Conservation (phyloP, 176 grass and related monocot genomes). For the Carex scoparia region DNA sequence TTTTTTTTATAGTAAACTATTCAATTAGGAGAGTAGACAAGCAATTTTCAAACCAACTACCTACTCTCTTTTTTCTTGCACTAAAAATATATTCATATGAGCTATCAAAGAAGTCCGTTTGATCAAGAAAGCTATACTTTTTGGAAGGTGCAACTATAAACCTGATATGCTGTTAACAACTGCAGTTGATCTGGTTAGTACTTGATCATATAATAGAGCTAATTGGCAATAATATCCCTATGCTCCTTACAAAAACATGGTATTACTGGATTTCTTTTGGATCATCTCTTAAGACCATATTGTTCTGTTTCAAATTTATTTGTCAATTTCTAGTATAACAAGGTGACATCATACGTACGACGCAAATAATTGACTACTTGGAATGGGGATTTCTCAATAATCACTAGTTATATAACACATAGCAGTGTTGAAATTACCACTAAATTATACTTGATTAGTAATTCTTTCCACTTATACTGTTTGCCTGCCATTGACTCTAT, state of each 20-base stretch:
- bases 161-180: not conserved
- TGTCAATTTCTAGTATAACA: not conserved
- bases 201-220: not conserved
- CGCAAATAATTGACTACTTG: too few species aligned
- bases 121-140: constrained; percentile 3
- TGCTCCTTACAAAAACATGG: too few species aligned
- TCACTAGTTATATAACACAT: not conserved
- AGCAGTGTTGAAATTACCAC: not conserved
- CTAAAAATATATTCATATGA: not conserved
- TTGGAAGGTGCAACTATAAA: constrained; percentile 6
- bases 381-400: not conserved
- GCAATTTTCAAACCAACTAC: constrained; percentile 11
- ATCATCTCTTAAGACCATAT: not conserved
- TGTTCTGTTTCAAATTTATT: not conserved
- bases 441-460: not conserved
- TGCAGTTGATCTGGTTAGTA: not conserved
- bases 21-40: not conserved
- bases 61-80: not conserved
- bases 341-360: too few species aligned
- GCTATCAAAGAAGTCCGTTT: not conserved
- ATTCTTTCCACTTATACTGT: not conserved
- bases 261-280: too few species aligned
- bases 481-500: constrained; percentile 16
- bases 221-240: not conserved
- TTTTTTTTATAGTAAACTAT: not conserved